These are phyloP conservation scores for Pseudopediastrum boryanum DNA, from an alignment of 139 green algal genomes.

Conservation along the genomic window DNA sequence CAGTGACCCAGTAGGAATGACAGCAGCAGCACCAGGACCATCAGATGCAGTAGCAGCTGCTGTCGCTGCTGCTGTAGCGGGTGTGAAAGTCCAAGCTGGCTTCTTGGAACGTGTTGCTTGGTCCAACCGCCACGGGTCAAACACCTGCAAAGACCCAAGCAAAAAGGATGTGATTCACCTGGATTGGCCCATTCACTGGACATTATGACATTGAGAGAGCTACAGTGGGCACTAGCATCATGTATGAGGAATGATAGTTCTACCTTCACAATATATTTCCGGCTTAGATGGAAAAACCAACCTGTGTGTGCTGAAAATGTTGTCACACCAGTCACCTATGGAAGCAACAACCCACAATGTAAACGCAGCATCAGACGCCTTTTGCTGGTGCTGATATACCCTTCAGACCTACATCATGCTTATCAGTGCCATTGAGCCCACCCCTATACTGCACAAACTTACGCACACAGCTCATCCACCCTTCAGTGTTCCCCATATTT, in stretches of 20 bases:
- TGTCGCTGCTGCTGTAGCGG: slow-evolving; percentile 2
- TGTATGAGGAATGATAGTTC: background rate
- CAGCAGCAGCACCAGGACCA: background rate
- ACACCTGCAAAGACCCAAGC: too few species aligned
- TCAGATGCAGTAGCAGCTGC: background rate
- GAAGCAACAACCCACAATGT: too few species aligned
- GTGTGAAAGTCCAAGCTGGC: slow-evolving; percentile 15
- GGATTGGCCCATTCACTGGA: background rate
- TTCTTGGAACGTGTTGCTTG: background rate
- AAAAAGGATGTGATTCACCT: too few species aligned
- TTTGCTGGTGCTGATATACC: slow-evolving; percentile 26
- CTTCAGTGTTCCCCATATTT: too few species aligned
- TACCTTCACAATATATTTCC: background rate
- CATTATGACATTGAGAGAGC: background rate
- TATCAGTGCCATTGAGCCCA: too few species aligned
- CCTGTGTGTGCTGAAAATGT: slow-evolving; percentile 4
- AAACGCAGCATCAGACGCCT: too few species aligned
- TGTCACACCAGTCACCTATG: too few species aligned
- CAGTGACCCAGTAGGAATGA: background rate
- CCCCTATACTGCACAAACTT: too few species aligned
- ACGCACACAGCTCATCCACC: too few species aligned
- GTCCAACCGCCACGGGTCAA: slow-evolving; percentile 1
- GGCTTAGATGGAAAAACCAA: background rate
- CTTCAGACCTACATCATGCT: background rate
- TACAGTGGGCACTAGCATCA: background rate